A percentile compares a stretch with the other conserved stretches of the same genome.
Conservation (phyloP, 768 basidiomycete genomes). For the Tricholoma saponaceum region DNA sequence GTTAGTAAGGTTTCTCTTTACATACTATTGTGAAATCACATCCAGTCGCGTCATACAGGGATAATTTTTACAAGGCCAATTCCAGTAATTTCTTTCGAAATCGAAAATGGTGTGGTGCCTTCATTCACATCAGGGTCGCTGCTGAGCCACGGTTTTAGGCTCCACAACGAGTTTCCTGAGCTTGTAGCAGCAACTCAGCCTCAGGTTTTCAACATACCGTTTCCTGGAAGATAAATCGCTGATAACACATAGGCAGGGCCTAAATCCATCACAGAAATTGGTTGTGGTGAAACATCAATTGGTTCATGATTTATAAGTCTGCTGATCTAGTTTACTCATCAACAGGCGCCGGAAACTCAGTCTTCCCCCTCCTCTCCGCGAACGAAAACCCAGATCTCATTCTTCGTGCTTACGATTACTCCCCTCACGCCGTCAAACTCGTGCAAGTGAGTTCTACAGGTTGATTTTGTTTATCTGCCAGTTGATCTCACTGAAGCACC, state of each 20-base stretch:
- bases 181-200: slow-evolving; percentile 64
- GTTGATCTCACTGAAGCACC: background rate
- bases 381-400: slow-evolving; percentile 78
- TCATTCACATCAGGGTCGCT: background rate
- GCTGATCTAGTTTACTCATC: background rate
- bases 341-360: slow-evolving; percentile 89
- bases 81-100: slow-evolving; percentile 90
- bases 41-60: slow-evolving; percentile 47
- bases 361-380: slow-evolving; percentile 80
- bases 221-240: slow-evolving; percentile 5
- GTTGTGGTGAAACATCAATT: slow-evolving; percentile 61
- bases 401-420: slow-evolving; percentile 88
- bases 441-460: slow-evolving; percentile 58
- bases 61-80: slow-evolving; percentile 89
- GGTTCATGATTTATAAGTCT: background rate
- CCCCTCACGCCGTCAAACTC: slow-evolving; percentile 81
- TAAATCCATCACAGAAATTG: slow-evolving; percentile 77
- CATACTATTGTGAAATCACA: slow-evolving; percentile 1
- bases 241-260: slow-evolving; percentile 62
- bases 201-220: slow-evolving; percentile 38
- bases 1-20: slow-evolving; percentile 32
- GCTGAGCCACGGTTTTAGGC: too few relatives aligned
- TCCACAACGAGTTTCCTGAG: slow-evolving; percentile 94
- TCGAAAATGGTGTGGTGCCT: slow-evolving; percentile 69
- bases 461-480: background rate